Percentiles rank a stretch among this genome's conserved stretches.
phyloP scores from a whole-genome alignment of 1,284 basidiomycete genomes.

The Leccinum cinnamomeum region DNA sequence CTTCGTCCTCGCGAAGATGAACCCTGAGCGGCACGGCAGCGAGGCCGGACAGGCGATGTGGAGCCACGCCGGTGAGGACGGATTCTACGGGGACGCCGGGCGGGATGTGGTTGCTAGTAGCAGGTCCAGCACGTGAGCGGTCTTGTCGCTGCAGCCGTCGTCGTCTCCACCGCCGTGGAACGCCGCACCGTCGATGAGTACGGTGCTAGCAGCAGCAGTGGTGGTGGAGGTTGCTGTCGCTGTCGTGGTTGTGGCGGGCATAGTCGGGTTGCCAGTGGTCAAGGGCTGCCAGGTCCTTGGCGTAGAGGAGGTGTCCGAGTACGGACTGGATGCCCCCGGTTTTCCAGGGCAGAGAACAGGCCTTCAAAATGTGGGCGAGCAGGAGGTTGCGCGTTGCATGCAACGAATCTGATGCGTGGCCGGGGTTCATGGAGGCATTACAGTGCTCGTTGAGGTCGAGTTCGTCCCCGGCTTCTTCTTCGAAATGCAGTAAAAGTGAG shows the following conservation, averaged over 20 bases:
- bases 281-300: constrained; percentile 19
- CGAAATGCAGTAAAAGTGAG: constrained; percentile 27
- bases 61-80: constrained; percentile 23
- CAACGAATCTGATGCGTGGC: constrained; percentile 10
- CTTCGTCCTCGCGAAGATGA: constrained; percentile 24
- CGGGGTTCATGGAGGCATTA: constrained; percentile 10
- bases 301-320: constrained; percentile 25
- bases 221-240: not conserved
- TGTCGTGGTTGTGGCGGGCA: not conserved
- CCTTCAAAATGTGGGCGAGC: constrained; percentile 25
- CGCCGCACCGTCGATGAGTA: constrained; percentile 22
- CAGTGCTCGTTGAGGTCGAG: constrained; percentile 30
- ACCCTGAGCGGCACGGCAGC: constrained; percentile 27
- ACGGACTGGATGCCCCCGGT: constrained; percentile 20
- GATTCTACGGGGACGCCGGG: constrained; percentile 7
- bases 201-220: not conserved
- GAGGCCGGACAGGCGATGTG: constrained; percentile 29
- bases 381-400: constrained; percentile 22
- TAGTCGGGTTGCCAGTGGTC: not conserved
- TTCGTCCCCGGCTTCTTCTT: constrained; percentile 22
- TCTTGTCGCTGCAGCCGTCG: not conserved
- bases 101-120: constrained; percentile 25
- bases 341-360: constrained; percentile 19
- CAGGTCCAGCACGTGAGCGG: constrained; percentile 12
- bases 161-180: constrained; percentile 4